Evolutionary conservation across 208 protist species (phyloP), one percentile per base, ranked within the genome.

Genomic region (Strigomonas culicis): DNA sequence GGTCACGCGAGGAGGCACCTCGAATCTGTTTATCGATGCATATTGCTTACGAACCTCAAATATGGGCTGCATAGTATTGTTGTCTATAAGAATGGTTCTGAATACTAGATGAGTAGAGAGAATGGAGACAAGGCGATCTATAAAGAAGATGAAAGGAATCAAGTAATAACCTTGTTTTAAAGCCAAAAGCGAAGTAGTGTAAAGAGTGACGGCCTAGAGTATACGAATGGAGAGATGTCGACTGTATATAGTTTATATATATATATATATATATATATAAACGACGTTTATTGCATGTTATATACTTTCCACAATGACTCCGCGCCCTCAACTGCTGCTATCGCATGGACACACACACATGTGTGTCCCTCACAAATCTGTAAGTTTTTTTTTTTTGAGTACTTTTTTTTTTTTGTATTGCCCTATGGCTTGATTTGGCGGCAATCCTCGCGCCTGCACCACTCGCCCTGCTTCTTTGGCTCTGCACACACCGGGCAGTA

Each of bases 401-500:
- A 27, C 7, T 21, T 44, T 59, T 34, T 32, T 21, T 64, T 8
- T 52, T 25, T n/a, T 34, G 21, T 30, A 30, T 13, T 8, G 49
- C 19, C 11, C 68, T 82, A 97, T 39, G 91, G 91, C 61, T 94
- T 94, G 63, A 97, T 94, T 63, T 94, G 87, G 13, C 91, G 76
- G 59, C 91, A 97, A 43, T 94, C 88, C 69, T 97, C 91, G 1
- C 88, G 83, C 2, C 91, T 76, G 62, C 91, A 97, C 85, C 86
- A 94, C 69, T 97, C 86, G 0, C 88, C 91, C 58, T 90, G 86
- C 64, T 86, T 84, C 68, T 97, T 97, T 13, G 91, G 91, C 66
- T 97, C 91, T 1, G 88, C 91, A 63, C 91, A 97, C 21, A 97
- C 67, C 10, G 91, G 91, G 72, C 91, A 97, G 80, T 88, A 94